These are phyloP conservation scores for Plectranthus barbatus DNA, from an alignment of 257 asterid genomes.

Conservation along the genomic window DNA sequence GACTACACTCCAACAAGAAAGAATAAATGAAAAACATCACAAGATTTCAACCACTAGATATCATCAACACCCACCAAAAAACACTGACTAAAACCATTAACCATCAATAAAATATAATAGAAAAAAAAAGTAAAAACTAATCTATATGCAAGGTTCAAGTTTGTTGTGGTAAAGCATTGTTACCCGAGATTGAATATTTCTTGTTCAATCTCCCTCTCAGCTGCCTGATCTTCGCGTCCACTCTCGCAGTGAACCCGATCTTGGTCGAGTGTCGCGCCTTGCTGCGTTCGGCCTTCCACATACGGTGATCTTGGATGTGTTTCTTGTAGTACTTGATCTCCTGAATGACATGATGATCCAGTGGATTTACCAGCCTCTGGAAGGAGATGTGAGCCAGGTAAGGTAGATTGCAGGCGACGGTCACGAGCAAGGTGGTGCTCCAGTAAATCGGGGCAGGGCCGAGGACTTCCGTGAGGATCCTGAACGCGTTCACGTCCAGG, in stretches of 20 bases:
- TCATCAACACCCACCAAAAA: constrained; percentile 4
- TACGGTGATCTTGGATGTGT: constrained; percentile 55
- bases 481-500: constrained; percentile 44
- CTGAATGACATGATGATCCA: constrained; percentile 88
- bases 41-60: constrained; percentile 19
- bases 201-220: constrained; percentile 57
- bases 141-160: constrained; percentile 18
- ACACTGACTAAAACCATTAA: neutral
- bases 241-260: constrained; percentile 79
- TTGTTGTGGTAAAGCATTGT: constrained; percentile 15
- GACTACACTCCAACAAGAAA: constrained; percentile 25
- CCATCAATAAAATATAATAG: no score
- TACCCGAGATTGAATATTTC: constrained; percentile 38
- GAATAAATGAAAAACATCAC: constrained; percentile 15
- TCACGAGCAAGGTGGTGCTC: constrained; percentile 65
- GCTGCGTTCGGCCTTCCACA: constrained; percentile 68
- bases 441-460: constrained; percentile 84
- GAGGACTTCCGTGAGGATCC: constrained; percentile 53
- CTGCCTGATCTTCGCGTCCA: constrained; percentile 74
- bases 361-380: constrained; percentile 65
- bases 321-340: constrained; percentile 73
- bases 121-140: no score
- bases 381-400: constrained; percentile 69
- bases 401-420: constrained; percentile 62
- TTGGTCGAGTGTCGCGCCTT: constrained; percentile 63